Evolutionary conservation across 805 yeast genomes (phyloP).

Genomic region (Spathaspora girioi): DNA sequence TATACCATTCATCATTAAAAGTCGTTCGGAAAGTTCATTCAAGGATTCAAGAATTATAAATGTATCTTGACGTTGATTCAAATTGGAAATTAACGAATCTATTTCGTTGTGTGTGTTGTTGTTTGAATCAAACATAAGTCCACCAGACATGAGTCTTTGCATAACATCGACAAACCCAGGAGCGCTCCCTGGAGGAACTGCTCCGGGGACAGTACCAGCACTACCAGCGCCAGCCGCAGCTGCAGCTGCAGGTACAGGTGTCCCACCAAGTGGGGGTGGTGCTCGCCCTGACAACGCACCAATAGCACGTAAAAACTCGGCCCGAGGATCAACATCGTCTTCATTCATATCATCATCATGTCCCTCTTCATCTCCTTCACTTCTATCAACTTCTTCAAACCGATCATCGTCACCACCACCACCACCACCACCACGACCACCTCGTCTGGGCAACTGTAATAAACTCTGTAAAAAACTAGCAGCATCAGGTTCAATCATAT

Average conservation of each 20-base stretch:
- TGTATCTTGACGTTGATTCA: conserved; percentile 51
- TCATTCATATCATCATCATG: conserved; percentile 15
- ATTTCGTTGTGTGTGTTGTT: conserved; percentile 24
- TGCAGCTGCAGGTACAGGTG: conserved; percentile 3
- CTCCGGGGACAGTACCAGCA: neutral
- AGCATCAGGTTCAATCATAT: conserved; percentile 9
- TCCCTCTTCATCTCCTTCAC: conserved; percentile 9
- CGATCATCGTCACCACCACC: neutral
- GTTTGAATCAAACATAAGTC: neutral
- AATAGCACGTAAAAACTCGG: conserved; percentile 24
- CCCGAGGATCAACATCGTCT: conserved; percentile 17
- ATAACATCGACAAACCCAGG: conserved; percentile 29
- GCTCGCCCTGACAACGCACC: conserved; percentile 15
- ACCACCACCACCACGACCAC: neutral
- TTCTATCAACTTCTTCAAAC: conserved; percentile 4
- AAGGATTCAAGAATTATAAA: conserved; percentile 60
- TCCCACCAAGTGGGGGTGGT: neutral
- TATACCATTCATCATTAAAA: conserved; percentile 66
- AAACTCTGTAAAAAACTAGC: conserved; percentile 19
- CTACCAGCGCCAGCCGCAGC: neutral
- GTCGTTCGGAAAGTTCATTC: conserved; percentile 58
- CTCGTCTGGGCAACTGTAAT: conserved; percentile 7
- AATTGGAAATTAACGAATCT: conserved; percentile 31
- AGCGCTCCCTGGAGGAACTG: neutral
- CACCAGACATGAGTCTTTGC: conserved; percentile 29